Percentiles rank a stretch among this genome's conserved stretches.
These are phyloP conservation scores for Colletotrichum cereale DNA, from an alignment of 2,329 filamentous ascomycete species.

Conservation along the genomic window DNA sequence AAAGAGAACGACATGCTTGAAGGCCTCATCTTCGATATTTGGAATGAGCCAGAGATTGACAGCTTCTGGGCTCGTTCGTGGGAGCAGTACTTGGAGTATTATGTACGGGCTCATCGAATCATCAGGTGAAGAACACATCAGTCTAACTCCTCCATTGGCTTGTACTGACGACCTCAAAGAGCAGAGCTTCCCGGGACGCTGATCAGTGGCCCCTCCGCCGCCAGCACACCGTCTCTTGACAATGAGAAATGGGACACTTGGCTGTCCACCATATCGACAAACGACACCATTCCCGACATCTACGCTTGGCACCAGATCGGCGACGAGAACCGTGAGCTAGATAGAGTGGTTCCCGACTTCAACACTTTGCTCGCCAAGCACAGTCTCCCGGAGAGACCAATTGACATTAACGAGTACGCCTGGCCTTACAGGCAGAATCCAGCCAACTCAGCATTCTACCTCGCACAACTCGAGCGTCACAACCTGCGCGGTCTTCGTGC, in stretches of 20 bases:
- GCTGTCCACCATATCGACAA: constrained; percentile 26
- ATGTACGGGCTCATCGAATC: constrained; percentile 39
- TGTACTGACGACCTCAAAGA: constrained; percentile 14
- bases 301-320: constrained; percentile 42
- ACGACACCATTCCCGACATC: constrained; percentile 36
- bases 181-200: constrained; percentile 22
- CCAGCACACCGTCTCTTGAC: constrained; percentile 11
- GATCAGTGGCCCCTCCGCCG: constrained; percentile 31
- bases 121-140: constrained; percentile 36
- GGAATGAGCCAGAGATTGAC: constrained; percentile 65
- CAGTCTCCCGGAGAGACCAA: constrained; percentile 48
- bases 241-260: constrained; percentile 16
- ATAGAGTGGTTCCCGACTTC: constrained; percentile 40
- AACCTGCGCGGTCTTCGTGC: constrained; percentile 57
- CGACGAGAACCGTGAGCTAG: constrained; percentile 14
- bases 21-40: constrained; percentile 61
- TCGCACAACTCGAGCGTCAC: constrained; percentile 59
- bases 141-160: not conserved
- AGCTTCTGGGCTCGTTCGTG: constrained; percentile 42
- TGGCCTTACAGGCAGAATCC: constrained; percentile 55
- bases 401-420: constrained; percentile 65
- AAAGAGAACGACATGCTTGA: constrained; percentile 52
- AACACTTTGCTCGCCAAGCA: constrained; percentile 45
- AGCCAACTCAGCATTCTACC: constrained; percentile 57
- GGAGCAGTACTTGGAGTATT: constrained; percentile 41